Evolutionary conservation across 495 filamentous ascomycete species (phyloP), one percentile per base, ranked within the genome.

Genomic region (Annulohypoxylon maeteangense): DNA sequence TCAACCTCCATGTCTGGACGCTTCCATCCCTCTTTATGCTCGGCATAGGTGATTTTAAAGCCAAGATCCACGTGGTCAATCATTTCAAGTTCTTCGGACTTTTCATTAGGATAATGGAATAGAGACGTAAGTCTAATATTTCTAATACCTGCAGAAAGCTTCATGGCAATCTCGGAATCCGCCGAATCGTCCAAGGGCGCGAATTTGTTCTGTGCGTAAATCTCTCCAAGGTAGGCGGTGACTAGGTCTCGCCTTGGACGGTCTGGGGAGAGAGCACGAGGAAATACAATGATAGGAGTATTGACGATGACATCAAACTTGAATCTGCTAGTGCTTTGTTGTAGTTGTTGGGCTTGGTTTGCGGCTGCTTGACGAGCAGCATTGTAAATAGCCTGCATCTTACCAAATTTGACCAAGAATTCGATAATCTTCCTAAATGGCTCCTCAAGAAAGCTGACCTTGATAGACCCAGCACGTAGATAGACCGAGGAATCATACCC

Each of bases 331-430:
- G 91, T 92, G 76, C 89, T 93, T 71, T 98, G 90, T 74, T 98
- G 95, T 10, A 99, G 85, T 77, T 98, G 93, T 54, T 87, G 96
- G 6, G 95, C 95, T 78, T 97, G 94, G 65, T 92, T 94, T 23
- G 94, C 92, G n/a, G 95, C 95, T 56, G 95, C 95, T 79, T 94
- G 93, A 23, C 96, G 89, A 20, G 95, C 95, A 18, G 95, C 95
- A 78, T 99, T 98, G 85, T 97, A 98, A 51, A 99, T 94, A 22
- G 95, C 94, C 79, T 98, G 95, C 95, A 99, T 99, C 81, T 97
- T 97, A 63, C 95, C 95, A 75, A 99, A 99, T 72, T 99, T 99
- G 74, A 99, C 92, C 29, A 94, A 84, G 80, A 98, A 99, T 75
- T 97, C 92, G 80, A 98, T 92, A 66, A 99, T 99, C 81, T 98